A percentile compares a stretch with the other conserved stretches of the same genome.
These are phyloP conservation scores for Ganoderma boninense DNA, from an alignment of 1,284 basidiomycete species.

Conservation along the genomic window DNA sequence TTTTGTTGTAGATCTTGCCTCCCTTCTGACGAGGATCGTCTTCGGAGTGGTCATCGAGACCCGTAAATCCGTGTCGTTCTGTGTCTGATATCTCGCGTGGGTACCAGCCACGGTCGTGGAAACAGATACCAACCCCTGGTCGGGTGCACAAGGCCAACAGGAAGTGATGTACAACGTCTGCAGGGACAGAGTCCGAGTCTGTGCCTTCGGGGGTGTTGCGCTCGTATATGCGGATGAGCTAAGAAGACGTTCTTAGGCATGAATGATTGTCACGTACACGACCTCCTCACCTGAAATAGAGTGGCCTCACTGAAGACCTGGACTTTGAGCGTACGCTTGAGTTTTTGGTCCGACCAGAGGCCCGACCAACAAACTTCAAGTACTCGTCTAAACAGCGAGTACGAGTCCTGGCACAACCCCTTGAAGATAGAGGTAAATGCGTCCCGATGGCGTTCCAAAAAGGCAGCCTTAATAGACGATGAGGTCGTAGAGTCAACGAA, in stretches of 20 bases:
- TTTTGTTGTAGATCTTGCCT: conserved; percentile 83
- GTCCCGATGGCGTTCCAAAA: conserved; percentile 74
- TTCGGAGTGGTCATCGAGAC: conserved; percentile 42
- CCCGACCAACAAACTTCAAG: conserved; percentile 75
- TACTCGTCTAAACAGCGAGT: conserved; percentile 60
- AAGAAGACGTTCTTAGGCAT: neutral
- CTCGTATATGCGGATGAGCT: conserved; percentile 79
- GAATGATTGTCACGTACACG: neutral
- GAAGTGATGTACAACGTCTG: conserved; percentile 89
- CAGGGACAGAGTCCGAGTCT: conserved; percentile 66
- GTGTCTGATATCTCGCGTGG: conserved; percentile 61
- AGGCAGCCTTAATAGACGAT: conserved; percentile 61
- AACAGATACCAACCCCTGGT: conserved; percentile 88
- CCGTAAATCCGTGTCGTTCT: conserved; percentile 33
- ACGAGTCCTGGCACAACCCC: conserved; percentile 69
- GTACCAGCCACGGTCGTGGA: conserved; percentile 93
- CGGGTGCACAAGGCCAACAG: conserved; percentile 87
- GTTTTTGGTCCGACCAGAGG: conserved; percentile 74
- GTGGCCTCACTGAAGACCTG: conserved; percentile 70
- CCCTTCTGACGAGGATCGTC: conserved; percentile 47
- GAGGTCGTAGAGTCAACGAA: conserved; percentile 62
- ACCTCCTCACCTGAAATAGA: conserved; percentile 61
- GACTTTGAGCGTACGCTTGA: conserved; percentile 75
- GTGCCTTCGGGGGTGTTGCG: conserved; percentile 59
- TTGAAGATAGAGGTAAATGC: conserved; percentile 72